A percentile compares a stretch with the other conserved stretches of the same genome.
Conservation (phyloP, 768 basidiomycete species). For the Polyporus arcularius region DNA sequence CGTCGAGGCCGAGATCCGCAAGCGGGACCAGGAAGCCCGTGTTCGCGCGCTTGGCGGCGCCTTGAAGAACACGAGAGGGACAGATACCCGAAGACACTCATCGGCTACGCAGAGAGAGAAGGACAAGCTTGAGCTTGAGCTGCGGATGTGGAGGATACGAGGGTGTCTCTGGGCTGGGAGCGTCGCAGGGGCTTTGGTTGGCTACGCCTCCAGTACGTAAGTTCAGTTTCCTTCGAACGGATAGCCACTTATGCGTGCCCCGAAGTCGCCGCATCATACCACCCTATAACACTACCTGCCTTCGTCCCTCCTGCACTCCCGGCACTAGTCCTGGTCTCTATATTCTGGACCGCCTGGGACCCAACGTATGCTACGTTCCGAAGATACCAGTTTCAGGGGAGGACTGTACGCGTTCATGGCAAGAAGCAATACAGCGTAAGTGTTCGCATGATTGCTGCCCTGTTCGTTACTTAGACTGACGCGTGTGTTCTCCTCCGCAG, state of each 20-base stretch:
- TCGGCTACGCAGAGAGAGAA: slow-evolving; percentile 40
- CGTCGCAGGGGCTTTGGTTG: slow-evolving; percentile 30
- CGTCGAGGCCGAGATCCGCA: slow-evolving; percentile 80
- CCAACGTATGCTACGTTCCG: slow-evolving; percentile 70
- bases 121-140: slow-evolving; percentile 48
- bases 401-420: slow-evolving; percentile 67
- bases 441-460: neutral
- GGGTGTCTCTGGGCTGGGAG: slow-evolving; percentile 67
- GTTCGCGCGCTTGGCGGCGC: slow-evolving; percentile 69
- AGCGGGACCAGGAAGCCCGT: slow-evolving; percentile 81
- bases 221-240: neutral
- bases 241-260: neutral
- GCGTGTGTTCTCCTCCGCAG: slow-evolving; percentile 36
- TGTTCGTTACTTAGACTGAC: neutral
- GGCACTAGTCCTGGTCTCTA: slow-evolving; percentile 51
- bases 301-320: slow-evolving; percentile 39
- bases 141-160: slow-evolving; percentile 67
- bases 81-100: slow-evolving; percentile 52
- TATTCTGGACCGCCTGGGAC: slow-evolving; percentile 86
- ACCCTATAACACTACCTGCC: slow-evolving; percentile 2
- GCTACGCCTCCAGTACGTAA: slow-evolving; percentile 20
- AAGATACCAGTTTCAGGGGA: slow-evolving; percentile 67
- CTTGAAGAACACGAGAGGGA: slow-evolving; percentile 44
- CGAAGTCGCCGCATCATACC: slow-evolving; percentile 12
- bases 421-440: slow-evolving; percentile 65